Evolutionary conservation across 768 basidiomycete genomes (phyloP).

Genomic region (Calocybe gangraenosa): DNA sequence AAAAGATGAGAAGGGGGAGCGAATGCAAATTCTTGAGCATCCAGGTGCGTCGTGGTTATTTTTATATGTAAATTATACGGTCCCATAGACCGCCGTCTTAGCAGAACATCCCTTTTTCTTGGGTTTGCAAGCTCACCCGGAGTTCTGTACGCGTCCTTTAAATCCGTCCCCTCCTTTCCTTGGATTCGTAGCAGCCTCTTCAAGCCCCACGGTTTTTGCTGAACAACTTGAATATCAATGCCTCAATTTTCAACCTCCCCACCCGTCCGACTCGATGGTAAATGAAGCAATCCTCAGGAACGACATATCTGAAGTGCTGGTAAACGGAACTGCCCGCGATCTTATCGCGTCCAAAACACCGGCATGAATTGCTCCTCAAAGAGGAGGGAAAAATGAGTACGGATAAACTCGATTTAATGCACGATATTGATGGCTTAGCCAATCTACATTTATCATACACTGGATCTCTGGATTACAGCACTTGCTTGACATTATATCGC

Average conservation of each 20-base stretch:
- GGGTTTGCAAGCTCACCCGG: slow-evolving; percentile 94
- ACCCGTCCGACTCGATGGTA: slow-evolving; percentile 73
- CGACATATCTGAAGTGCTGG: slow-evolving; percentile 18
- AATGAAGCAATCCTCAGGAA: slow-evolving; percentile 54
- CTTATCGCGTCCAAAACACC: slow-evolving; percentile 17
- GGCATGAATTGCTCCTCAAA: slow-evolving; percentile 4
- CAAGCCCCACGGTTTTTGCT: slow-evolving; percentile 45
- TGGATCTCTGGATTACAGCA: neutral
- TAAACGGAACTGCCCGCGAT: slow-evolving; percentile 19
- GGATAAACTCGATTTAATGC: slow-evolving; percentile 9
- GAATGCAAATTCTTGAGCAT: slow-evolving; percentile 96
- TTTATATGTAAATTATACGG: neutral
- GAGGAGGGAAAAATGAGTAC: neutral
- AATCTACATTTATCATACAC: slow-evolving; percentile 2
- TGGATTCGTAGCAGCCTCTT: slow-evolving; percentile 86
- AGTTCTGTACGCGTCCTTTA: slow-evolving; percentile 96
- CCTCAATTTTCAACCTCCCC: slow-evolving; percentile 62
- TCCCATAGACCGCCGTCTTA: neutral
- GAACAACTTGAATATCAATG: slow-evolving; percentile 73
- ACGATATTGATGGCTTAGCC: slow-evolving; percentile 5
- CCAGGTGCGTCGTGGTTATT: slow-evolving; percentile 46
- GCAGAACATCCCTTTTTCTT: slow-evolving; percentile 92
- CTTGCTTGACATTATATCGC: no score
- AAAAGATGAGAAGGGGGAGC: slow-evolving; percentile 92
- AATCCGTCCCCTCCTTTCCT: slow-evolving; percentile 98